Evolutionary conservation across 306 rosid species (phyloP).

Genomic region (Rosa rugosa): DNA sequence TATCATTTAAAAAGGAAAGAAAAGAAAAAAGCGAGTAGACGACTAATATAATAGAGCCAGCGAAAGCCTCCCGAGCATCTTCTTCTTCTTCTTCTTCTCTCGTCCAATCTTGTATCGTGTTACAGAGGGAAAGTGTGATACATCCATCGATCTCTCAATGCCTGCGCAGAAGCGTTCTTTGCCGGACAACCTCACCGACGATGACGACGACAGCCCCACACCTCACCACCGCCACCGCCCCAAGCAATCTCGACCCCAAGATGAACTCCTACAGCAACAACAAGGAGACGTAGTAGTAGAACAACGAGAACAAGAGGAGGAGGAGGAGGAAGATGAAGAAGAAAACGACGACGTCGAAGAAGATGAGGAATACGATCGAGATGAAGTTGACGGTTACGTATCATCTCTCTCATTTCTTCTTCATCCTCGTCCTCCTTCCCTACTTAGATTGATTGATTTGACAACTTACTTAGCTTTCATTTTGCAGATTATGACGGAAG

Average conservation of each 20-base stretch:
- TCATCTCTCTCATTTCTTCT: constrained; percentile 12
- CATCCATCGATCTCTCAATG: constrained; percentile 44
- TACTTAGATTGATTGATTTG: constrained; percentile 29
- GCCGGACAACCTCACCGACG: constrained; percentile 38
- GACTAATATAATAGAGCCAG: background rate
- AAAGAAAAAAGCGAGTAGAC: background rate
- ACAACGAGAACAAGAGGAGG: constrained; percentile 11
- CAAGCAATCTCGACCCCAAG: constrained; percentile 54
- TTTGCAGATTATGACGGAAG: constrained; percentile 80
- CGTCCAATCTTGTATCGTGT: background rate
- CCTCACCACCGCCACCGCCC: constrained; percentile 33
- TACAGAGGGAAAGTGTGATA: too few relatives aligned
- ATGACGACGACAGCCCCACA: constrained; percentile 50
- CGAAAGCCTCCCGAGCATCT: background rate
- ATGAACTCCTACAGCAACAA: constrained; percentile 9
- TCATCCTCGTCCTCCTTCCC: constrained; percentile 3
- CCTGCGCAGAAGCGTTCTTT: constrained; percentile 90
- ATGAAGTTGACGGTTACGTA: constrained; percentile 54
- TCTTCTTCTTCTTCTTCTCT: background rate
- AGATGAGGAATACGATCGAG: constrained; percentile 17
- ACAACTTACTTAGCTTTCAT: constrained; percentile 24
- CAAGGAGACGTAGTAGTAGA: constrained; percentile 21
- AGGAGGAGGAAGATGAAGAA: background rate
- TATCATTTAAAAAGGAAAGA: too few relatives aligned
- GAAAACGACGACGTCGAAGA: constrained; percentile 10